phyloP scores from a whole-genome alignment of 2,329 filamentous ascomycete genomes.

The Nigrospora sphaerica region DNA sequence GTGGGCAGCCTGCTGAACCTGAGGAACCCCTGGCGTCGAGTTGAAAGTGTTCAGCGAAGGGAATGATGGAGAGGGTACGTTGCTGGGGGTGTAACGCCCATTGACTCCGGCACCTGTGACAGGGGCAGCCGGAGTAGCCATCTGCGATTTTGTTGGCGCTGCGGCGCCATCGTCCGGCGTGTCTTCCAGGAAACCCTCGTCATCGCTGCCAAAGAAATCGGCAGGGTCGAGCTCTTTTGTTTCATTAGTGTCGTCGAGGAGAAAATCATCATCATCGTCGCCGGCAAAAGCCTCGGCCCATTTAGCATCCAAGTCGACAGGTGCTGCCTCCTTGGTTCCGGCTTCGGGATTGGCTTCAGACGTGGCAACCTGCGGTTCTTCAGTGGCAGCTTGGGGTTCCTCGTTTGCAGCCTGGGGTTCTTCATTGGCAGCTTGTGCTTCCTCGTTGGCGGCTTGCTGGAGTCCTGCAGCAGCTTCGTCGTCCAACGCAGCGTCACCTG shows the following conservation, averaged over 20 bases:
- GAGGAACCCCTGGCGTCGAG: constrained; percentile 31
- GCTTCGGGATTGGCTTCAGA: constrained; percentile 5
- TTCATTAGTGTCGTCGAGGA: constrained; percentile 49
- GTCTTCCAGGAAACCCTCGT: constrained; percentile 78
- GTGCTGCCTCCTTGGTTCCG: constrained; percentile 12
- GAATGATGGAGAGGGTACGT: constrained; percentile 14
- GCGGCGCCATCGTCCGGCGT: constrained; percentile 34
- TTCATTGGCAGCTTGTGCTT: constrained; percentile 10
- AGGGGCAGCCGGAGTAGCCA: constrained; percentile 14
- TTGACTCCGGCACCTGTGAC: constrained; percentile 16
- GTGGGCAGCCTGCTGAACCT: constrained; percentile 14
- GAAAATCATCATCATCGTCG: constrained; percentile 59
- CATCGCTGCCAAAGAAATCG: constrained; percentile 72
- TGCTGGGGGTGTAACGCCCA: constrained; percentile 25
- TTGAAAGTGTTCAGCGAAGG: constrained; percentile 35
- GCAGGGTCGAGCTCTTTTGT: constrained; percentile 50
- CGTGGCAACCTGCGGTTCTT: background rate
- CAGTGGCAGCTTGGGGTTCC: constrained; percentile 11
- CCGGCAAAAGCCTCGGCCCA: constrained; percentile 79
- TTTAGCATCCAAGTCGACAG: constrained; percentile 66
- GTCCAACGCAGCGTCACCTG: background rate
- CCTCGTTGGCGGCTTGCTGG: constrained; percentile 2
- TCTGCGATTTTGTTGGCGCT: constrained; percentile 11
- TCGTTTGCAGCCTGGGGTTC: too few relatives aligned
- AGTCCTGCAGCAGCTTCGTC: constrained; percentile 1